phyloP scores from a whole-genome alignment of 108 stramenopile genomes.

The Cyclostephanos invisitatus region DNA sequence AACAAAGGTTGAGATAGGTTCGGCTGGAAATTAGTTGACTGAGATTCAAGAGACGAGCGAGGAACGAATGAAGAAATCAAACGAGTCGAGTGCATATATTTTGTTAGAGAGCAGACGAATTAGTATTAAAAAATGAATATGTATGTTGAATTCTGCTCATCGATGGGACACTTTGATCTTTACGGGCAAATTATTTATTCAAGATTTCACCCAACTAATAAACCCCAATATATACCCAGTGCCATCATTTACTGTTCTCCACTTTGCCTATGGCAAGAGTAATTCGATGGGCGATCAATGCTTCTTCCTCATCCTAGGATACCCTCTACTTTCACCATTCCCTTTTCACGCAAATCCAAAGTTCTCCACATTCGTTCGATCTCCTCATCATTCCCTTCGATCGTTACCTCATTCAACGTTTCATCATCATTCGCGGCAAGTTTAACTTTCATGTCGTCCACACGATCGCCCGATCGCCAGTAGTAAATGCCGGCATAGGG shows the following conservation, averaged over 20 bases:
- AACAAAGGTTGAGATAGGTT: neutral
- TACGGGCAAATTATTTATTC: no score
- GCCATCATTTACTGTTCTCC: no score
- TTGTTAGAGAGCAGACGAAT: no score
- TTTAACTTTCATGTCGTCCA: conserved; percentile 83
- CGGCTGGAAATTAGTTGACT: neutral
- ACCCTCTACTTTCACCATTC: conserved; percentile 93
- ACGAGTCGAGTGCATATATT: neutral
- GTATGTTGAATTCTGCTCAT: no score
- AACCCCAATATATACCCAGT: no score
- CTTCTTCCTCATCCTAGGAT: conserved; percentile 49
- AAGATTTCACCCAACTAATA: no score
- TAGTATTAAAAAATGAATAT: no score
- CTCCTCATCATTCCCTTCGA: conserved; percentile 89
- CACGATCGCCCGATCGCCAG: conserved; percentile 88
- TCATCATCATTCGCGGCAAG: conserved; percentile 85
- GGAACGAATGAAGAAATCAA: neutral
- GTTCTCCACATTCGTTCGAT: conserved; percentile 92
- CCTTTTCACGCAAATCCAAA: conserved; percentile 90
- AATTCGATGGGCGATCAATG: neutral
- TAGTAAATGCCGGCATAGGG: conserved; percentile 96
- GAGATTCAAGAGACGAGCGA: neutral
- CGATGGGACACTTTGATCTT: no score
- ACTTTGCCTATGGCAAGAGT: no score
- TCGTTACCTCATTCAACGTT: conserved; percentile 79